A percentile compares a stretch with the other conserved stretches of the same genome.
phyloP scores from a whole-genome alignment of 805 yeast species.

The Cyberlindnera maritima region DNA sequence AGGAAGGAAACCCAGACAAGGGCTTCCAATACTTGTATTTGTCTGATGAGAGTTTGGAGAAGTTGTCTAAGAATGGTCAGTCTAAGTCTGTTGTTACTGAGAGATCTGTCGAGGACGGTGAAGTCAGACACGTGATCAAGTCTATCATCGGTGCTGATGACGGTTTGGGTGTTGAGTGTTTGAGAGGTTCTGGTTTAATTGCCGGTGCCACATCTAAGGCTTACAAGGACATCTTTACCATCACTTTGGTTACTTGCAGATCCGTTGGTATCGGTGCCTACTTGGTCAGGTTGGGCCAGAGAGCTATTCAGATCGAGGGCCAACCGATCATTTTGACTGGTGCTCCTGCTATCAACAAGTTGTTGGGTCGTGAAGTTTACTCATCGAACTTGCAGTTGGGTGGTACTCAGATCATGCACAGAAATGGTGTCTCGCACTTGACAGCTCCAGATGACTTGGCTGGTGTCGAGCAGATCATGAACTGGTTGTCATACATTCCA shows the following conservation, averaged over 20 bases:
- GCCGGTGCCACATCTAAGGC: conserved; percentile 99
- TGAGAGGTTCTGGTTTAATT: conserved; percentile 96
- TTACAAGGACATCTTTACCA: conserved; percentile 94
- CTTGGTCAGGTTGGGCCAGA: conserved; percentile 95
- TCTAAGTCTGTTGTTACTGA: conserved; percentile 68
- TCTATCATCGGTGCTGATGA: conserved; percentile 92
- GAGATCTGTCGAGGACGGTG: conserved; percentile 78
- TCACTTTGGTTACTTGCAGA: conserved; percentile 98
- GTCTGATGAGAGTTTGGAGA: conserved; percentile 59
- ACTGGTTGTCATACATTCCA: conserved; percentile 95
- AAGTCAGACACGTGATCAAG: conserved; percentile 75
- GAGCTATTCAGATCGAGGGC: conserved; percentile 98
- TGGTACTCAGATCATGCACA: conserved; percentile 98
- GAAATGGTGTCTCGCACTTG: conserved; percentile 96
- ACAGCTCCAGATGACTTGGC: conserved; percentile 97
- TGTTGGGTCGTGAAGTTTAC: conserved; percentile 95
- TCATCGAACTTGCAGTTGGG: conserved; percentile 96
- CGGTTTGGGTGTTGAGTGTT: conserved; percentile 97
- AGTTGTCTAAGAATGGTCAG: conserved; percentile 58
- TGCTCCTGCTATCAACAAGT: conserved; percentile 97
- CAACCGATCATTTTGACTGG: conserved; percentile 98
- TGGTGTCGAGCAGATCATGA: conserved; percentile 91
- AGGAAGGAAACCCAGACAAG: conserved; percentile 65
- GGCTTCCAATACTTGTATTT: conserved; percentile 91
- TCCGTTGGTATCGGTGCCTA: conserved; percentile 99